Evolutionary conservation across 768 basidiomycete species (phyloP), one percentile per base, ranked within the genome.

Genomic region (Pseudohyphozyma bogoriensis): DNA sequence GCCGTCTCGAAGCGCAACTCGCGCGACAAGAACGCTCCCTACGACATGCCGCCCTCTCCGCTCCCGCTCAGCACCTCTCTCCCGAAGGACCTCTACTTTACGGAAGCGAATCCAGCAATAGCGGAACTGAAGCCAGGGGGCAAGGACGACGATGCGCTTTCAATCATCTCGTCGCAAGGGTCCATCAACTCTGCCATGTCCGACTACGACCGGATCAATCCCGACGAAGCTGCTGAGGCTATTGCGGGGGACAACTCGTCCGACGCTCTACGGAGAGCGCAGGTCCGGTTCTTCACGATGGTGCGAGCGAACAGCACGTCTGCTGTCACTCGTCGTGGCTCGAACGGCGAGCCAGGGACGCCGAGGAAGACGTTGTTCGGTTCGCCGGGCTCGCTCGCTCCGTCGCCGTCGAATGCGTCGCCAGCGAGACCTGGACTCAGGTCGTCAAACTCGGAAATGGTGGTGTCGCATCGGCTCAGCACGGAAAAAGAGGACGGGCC

Each of bases 231-330:
- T 54, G 39, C 28, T 39, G 47, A 60, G 55, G 22, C 32, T 46
- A 18, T n/a, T n/a, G n/a, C n/a, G n/a, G 52, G 56, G 26, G 28
- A 53, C 1, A 13, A 40, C 13, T 32, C 47, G 12, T 52, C 59
- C n/a, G 58, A 62, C 8, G 55, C 56, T 1, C 58, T 60, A 11
- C 47, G 62, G 3, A 51, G 40, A 10, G 61, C 61, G 7, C 61
- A 62, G 28, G 61, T 66, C n/a, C 55, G 62, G 7, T 66, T 66
- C 56, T 51, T 66, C 22, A 66, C 65, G n/a, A 61, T 66, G 56
- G 65, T 66, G 26, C 53, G 53, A 50, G n/a, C 56, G 29, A 66
- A 63, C 47, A 49, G 28, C 16, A 24, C n/a, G n/a, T n/a, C n/a
- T n/a, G n/a, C n/a, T n/a, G n/a, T n/a, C n/a, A n/a, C n/a, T n/a